A percentile compares a stretch with the other conserved stretches of the same genome.
phyloP scores from a whole-genome alignment of 1,284 basidiomycete species.

The Melanopsichium pennsylvanicum region DNA sequence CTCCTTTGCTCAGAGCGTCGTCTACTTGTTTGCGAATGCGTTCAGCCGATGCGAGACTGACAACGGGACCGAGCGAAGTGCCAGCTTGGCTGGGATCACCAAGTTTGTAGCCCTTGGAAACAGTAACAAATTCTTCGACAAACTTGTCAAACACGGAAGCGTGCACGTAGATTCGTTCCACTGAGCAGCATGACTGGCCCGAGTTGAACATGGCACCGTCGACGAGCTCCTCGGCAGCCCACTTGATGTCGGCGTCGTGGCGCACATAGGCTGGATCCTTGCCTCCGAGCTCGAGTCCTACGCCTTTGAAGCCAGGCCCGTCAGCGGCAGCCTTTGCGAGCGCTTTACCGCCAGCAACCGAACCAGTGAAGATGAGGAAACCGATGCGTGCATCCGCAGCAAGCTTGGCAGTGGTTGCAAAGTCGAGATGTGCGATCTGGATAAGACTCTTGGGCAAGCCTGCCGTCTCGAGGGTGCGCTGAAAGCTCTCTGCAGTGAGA shows the following conservation, averaged over 20 bases:
- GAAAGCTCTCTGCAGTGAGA: constrained; percentile 81
- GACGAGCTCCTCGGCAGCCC: constrained; percentile 83
- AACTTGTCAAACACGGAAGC: constrained; percentile 82
- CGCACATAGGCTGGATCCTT: constrained; percentile 96
- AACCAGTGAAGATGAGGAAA: constrained; percentile 91
- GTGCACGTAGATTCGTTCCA: constrained; percentile 93
- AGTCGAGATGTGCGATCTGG: constrained; percentile 81
- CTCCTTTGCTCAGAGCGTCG: constrained; percentile 71
- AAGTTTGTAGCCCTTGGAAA: constrained; percentile 82
- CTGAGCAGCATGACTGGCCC: constrained; percentile 87
- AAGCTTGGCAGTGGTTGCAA: constrained; percentile 73
- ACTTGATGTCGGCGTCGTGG: constrained; percentile 80
- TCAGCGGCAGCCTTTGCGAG: constrained; percentile 73
- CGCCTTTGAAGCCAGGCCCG: constrained; percentile 76
- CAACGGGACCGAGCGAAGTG: constrained; percentile 87
- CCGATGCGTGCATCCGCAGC: constrained; percentile 76
- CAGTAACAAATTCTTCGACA: constrained; percentile 76
- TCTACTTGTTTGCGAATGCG: constrained; percentile 83
- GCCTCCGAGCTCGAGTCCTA: constrained; percentile 80
- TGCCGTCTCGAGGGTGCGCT: constrained; percentile 74
- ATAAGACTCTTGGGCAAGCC: constrained; percentile 80
- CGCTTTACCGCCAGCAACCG: constrained; percentile 74
- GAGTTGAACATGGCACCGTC: constrained; percentile 97
- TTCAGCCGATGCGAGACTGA: constrained; percentile 82
- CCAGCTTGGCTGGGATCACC: constrained; percentile 80